Evolutionary conservation across 371 early-diverging fungal genomes (phyloP).

Genomic region (Mucor plumbeus): DNA sequence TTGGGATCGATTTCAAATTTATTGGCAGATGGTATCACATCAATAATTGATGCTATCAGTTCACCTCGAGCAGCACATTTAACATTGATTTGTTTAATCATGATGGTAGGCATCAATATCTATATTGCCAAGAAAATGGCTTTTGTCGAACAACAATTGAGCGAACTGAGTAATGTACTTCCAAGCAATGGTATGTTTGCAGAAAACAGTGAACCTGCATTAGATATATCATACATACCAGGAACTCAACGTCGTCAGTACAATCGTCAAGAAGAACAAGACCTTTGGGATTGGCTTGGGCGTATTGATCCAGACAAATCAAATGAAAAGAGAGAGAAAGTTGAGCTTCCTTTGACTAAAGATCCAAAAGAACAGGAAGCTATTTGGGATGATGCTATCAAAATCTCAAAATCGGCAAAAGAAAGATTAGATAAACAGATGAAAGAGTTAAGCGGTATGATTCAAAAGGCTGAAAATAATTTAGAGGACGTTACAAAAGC

Average conservation of each 20-base stretch:
- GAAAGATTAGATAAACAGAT: constrained; percentile 29
- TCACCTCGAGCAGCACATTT: constrained; percentile 31
- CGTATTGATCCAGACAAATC: constrained; percentile 26
- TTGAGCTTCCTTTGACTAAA: neutral
- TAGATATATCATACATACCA: neutral
- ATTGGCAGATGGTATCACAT: constrained; percentile 17
- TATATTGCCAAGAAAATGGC: constrained; percentile 44
- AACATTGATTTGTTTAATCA: constrained; percentile 32
- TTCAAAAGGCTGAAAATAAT: constrained; percentile 29
- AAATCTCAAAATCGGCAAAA: constrained; percentile 19
- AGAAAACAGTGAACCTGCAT: neutral
- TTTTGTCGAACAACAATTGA: constrained; percentile 33
- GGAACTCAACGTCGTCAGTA: constrained; percentile 8
- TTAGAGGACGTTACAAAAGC: constrained; percentile 29
- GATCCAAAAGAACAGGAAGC: constrained; percentile 17
- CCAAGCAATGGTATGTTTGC: neutral
- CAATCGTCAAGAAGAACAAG: constrained; percentile 21
- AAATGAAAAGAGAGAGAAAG: constrained; percentile 5
- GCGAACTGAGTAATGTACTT: neutral
- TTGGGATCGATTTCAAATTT: constrained; percentile 12
- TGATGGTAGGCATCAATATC: constrained; percentile 40
- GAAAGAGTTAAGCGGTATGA: constrained; percentile 28
- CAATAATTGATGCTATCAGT: constrained; percentile 8
- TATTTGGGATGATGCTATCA: constrained; percentile 17
- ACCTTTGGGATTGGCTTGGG: constrained; percentile 26